Evolutionary conservation across 306 rosid genomes (phyloP).

Genomic region (Lathyrus tuberosus): DNA sequence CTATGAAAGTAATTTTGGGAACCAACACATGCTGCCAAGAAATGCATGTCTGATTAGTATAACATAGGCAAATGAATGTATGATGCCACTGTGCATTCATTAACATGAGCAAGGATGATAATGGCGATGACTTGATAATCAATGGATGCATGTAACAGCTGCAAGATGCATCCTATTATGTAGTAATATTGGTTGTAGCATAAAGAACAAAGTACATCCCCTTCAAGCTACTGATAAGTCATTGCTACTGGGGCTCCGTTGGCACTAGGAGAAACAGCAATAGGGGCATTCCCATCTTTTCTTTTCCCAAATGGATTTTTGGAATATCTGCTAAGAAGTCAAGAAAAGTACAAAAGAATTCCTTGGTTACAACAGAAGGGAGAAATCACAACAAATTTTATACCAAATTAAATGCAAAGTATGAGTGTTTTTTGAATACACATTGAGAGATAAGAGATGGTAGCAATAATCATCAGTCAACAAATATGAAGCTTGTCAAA

Average conservation of each 20-base stretch:
- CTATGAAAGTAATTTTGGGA: conserved; percentile 53
- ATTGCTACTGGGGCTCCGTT: conserved; percentile 75
- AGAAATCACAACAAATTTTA: conserved; percentile 26
- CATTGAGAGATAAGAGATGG: neutral
- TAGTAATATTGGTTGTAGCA: conserved; percentile 71
- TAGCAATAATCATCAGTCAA: conserved; percentile 17
- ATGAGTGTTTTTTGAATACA: conserved; percentile 12
- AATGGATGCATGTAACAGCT: conserved; percentile 98
- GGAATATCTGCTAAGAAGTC: conserved; percentile 71
- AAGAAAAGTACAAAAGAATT: conserved; percentile 52
- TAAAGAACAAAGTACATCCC: conserved; percentile 97
- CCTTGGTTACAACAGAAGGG: conserved; percentile 21
- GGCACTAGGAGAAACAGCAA: conserved; percentile 58
- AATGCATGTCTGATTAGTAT: conserved; percentile 77
- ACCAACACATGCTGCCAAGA: conserved; percentile 57
- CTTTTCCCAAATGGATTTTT: conserved; percentile 98
- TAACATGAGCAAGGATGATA: conserved; percentile 80
- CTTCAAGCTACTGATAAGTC: conserved; percentile 89
- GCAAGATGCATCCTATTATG: conserved; percentile 99
- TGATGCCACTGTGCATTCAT: conserved; percentile 90
- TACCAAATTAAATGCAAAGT: conserved; percentile 16
- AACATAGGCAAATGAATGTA: conserved; percentile 86
- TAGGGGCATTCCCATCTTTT: conserved; percentile 64
- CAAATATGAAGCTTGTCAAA: conserved; percentile 6
- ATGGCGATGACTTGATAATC: conserved; percentile 92